Evolutionary conservation across 257 asterid genomes (phyloP).

Genomic region (Catharanthus roseus): DNA sequence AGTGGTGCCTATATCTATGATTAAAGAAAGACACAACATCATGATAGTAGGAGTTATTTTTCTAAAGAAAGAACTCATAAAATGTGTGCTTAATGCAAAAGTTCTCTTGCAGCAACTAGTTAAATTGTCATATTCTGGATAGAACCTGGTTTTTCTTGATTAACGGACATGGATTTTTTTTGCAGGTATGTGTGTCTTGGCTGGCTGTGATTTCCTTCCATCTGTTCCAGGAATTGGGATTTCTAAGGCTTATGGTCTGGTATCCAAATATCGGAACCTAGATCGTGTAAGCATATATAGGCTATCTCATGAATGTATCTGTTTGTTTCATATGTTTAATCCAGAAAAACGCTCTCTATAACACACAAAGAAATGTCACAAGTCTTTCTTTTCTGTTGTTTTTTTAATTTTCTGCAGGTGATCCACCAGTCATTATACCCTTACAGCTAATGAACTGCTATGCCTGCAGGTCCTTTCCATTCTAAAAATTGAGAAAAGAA

Average conservation of each 20-base stretch:
- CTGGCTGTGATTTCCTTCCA: slow-evolving; percentile 88
- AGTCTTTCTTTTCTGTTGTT: not conserved
- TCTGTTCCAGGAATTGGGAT: slow-evolving; percentile 78
- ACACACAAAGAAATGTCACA: not conserved
- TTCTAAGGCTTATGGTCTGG: slow-evolving; percentile 57
- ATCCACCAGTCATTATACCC: too few relatives aligned
- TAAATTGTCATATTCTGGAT: not conserved
- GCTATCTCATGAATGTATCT: not conserved
- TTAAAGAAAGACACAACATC: not conserved
- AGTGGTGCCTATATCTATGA: not conserved
- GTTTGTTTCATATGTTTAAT: not conserved
- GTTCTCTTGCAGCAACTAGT: not conserved
- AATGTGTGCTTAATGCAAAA: not conserved
- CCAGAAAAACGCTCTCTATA: not conserved
- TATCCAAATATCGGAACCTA: slow-evolving; percentile 61
- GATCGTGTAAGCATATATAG: slow-evolving; percentile 62
- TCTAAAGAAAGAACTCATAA: not conserved
- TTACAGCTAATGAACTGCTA: too few relatives aligned
- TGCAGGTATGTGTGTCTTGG: slow-evolving; percentile 83
- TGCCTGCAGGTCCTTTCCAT: slow-evolving; percentile 57
- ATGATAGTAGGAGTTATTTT: not conserved
- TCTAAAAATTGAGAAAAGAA: slow-evolving; percentile 56
- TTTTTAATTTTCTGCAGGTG: too few relatives aligned
- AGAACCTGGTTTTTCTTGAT: not conserved
- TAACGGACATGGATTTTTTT: slow-evolving; percentile 6